phyloP scores from a whole-genome alignment of 208 protist genomes.

The Porcisia hertigi region DNA sequence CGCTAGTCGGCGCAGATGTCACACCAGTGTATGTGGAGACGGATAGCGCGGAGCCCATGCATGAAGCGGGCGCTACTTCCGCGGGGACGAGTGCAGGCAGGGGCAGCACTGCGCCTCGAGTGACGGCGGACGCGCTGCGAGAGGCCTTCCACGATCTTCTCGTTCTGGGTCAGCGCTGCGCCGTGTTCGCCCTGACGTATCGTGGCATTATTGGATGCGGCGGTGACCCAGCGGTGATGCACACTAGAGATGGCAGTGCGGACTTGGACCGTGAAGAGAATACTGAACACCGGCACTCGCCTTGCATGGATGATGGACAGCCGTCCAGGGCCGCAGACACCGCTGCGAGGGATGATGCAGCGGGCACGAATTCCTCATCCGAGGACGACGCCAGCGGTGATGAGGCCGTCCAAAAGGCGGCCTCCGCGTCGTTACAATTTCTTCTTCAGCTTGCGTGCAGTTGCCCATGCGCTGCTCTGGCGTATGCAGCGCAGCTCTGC shows the following conservation, averaged over 20 bases:
- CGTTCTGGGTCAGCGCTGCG: conserved; percentile 37
- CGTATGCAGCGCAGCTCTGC: conserved; percentile 63
- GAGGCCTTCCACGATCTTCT: conserved; percentile 31
- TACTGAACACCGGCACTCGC: neutral
- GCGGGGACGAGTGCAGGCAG: neutral
- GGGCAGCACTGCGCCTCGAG: neutral
- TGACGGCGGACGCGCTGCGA: conserved; percentile 23
- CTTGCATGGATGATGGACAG: neutral
- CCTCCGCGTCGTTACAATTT: conserved; percentile 46
- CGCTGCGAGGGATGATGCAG: neutral
- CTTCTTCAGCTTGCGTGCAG: conserved; percentile 63
- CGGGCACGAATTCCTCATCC: neutral
- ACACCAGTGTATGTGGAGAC: neutral
- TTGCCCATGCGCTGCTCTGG: conserved; percentile 63
- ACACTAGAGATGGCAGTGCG: neutral
- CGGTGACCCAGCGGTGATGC: neutral
- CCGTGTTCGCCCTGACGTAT: conserved; percentile 25
- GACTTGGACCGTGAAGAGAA: neutral
- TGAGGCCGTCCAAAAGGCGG: conserved; percentile 33
- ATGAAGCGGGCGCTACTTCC: neutral
- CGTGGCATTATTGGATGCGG: conserved; percentile 18
- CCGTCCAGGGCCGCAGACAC: neutral
- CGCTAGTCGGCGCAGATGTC: neutral
- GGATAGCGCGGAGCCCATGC: neutral
- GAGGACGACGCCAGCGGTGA: neutral